A percentile compares a stretch with the other conserved stretches of the same genome.
Evolutionary conservation across 495 filamentous ascomycete genomes (phyloP).

Genomic region (Neurospora intermedia): DNA sequence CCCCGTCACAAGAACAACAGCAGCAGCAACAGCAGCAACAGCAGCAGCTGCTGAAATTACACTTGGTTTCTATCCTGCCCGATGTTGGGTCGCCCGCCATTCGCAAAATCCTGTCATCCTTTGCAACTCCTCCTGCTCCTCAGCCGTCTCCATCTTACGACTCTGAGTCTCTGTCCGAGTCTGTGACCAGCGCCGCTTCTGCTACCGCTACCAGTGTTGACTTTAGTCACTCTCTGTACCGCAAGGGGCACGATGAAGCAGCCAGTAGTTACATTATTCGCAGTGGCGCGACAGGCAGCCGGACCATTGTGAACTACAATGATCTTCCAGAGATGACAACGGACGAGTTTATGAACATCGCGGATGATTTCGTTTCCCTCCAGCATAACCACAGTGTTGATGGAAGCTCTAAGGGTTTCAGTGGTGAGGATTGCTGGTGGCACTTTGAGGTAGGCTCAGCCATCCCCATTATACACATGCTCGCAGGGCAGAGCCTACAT

Average conservation of each 20-base stretch:
- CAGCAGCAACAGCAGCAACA: neutral
- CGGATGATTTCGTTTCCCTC: neutral
- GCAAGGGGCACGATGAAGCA: constrained; percentile 42
- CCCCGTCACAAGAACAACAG: neutral
- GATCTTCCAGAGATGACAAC: constrained; percentile 53
- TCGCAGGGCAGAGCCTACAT: neutral
- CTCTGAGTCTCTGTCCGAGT: constrained; percentile 6
- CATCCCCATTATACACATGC: neutral
- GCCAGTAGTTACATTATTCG: constrained; percentile 65
- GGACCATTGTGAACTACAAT: constrained; percentile 64
- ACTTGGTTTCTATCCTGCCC: constrained; percentile 34
- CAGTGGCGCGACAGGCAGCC: constrained; percentile 44
- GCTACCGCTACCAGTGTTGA: constrained; percentile 18
- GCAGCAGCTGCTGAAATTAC: constrained; percentile 13
- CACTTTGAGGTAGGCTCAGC: constrained; percentile 56
- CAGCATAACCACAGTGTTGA: neutral
- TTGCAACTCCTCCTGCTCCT: constrained; percentile 15
- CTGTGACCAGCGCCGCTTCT: constrained; percentile 1
- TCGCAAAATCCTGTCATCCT: constrained; percentile 27
- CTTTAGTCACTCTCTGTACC: constrained; percentile 47
- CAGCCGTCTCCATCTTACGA: neutral
- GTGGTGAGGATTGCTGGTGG: constrained; percentile 41
- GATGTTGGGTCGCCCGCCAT: constrained; percentile 22
- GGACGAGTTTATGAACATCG: constrained; percentile 38
- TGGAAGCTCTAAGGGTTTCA: constrained; percentile 14